A percentile compares a stretch with the other conserved stretches of the same genome.
These are phyloP conservation scores for Aspergillus sclerotiicarbonarius DNA, from an alignment of 495 filamentous ascomycete species.

Conservation along the genomic window DNA sequence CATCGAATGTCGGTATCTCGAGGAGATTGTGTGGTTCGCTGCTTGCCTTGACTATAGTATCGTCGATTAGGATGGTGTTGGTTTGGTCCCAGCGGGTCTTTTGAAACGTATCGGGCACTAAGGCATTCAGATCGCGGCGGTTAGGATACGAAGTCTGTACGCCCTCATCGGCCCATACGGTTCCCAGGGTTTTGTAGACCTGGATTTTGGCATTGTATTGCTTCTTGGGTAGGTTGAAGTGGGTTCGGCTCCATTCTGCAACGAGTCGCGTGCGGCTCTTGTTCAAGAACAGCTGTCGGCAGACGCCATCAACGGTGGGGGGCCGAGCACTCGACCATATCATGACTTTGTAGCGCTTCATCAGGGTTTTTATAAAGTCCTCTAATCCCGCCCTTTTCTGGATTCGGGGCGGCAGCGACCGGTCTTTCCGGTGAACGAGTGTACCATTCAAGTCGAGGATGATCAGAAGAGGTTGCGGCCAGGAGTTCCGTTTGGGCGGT, in stretches of 20 bases:
- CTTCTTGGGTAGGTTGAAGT: conserved; percentile 57
- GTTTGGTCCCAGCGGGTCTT: conserved; percentile 62
- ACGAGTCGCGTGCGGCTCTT: conserved; percentile 50
- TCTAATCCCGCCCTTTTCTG: conserved; percentile 58
- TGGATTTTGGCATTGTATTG: conserved; percentile 73
- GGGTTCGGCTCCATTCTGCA: conserved; percentile 78
- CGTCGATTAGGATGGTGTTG: conserved; percentile 92
- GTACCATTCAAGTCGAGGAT: conserved; percentile 95
- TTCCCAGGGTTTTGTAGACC: conserved; percentile 80
- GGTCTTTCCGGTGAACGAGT: conserved; percentile 65
- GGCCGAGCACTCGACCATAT: conserved; percentile 87
- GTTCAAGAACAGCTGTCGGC: conserved; percentile 46
- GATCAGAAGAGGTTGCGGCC: conserved; percentile 60
- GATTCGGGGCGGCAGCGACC: conserved; percentile 50
- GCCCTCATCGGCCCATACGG: conserved; percentile 62
- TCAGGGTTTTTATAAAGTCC: conserved; percentile 64
- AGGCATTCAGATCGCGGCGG: background rate
- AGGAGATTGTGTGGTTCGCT: conserved; percentile 83
- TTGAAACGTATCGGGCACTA: background rate
- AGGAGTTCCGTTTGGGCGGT: conserved; percentile 22
- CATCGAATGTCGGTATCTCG: conserved; percentile 71
- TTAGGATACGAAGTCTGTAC: conserved; percentile 51
- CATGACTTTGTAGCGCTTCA: conserved; percentile 70
- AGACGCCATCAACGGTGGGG: conserved; percentile 62
- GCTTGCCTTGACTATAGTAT: conserved; percentile 71